Base-by-base conservation (phyloP, 2,329 filamentous ascomycete species). In the Phyllosticta capitalensis region DNA sequence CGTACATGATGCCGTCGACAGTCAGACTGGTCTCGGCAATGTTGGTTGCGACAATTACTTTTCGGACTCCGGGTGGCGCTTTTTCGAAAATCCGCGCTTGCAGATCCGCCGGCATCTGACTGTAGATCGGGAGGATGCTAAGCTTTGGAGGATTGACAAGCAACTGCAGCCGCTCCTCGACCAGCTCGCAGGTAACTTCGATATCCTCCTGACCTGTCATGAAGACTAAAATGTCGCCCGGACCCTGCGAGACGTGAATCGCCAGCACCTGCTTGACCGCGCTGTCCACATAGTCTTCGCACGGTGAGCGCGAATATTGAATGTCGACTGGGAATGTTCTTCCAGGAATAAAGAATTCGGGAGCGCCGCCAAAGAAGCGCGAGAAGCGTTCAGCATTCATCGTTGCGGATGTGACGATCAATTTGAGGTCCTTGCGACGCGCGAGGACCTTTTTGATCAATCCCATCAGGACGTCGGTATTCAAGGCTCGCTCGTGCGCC, bases 161-260 rank as follows among this genome's bases (percentile, higher is more conserved):
- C 28, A 92, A 83, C 64, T 90, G 87, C 17, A 99, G 79, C 51
- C 94, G 82, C 70, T 96, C 92, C 58, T 90, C 89, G 2, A 97
- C 82, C 20, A 97, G 79, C 69, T 99, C 94, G 70, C 94, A 99
- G 0, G 95, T 99, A 50, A 88, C 88, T 72, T 99, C 94, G 63
- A 99, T 99, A 69, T 99, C 94, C 74, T 99, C 95, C 72, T 97
- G 94, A 10, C 94, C 94, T 0, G 95, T 99, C 94, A 99, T 99
- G 74, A 99, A 99, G 9, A 99, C 92, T 9, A 99, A 78, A 59
- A 99, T 97, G 74, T 99, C 94, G 12, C 94, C 94, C 0, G 85
- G 76, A 0, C 90, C 90, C 79, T 97, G 95, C 0, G 92, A 96
- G 10, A 99, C 92, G 67, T 99, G 94, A 56, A 99, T 97, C 1